phyloP scores from a whole-genome alignment of 768 basidiomycete genomes.

The Russula lepida region DNA sequence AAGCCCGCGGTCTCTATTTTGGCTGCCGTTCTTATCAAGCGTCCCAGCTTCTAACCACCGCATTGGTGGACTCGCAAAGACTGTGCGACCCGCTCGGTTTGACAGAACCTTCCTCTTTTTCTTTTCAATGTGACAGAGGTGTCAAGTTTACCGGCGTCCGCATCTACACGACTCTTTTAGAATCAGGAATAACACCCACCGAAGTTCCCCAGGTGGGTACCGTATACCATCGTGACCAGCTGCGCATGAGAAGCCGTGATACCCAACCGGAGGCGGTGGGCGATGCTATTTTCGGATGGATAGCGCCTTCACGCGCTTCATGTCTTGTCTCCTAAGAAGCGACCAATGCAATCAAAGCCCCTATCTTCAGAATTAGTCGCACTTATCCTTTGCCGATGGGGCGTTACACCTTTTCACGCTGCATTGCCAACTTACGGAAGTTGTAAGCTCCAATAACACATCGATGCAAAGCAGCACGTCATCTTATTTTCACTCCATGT shows the following conservation, averaged over 20 bases:
- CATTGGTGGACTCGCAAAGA: not conserved
- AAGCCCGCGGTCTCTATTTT: not conserved
- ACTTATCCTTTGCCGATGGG: not conserved
- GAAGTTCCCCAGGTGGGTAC: not conserved
- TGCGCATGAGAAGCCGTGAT: constrained; percentile 1
- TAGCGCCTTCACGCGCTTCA: constrained; percentile 7
- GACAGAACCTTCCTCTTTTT: not conserved
- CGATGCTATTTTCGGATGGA: constrained; percentile 5
- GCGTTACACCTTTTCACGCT: not conserved
- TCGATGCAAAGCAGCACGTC: not conserved
- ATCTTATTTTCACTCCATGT: not conserved
- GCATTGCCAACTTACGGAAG: not conserved
- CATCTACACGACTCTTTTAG: not conserved
- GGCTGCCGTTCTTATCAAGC: not conserved
- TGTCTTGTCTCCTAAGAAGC: constrained; percentile 12
- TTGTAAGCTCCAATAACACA: not conserved
- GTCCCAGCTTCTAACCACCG: not conserved
- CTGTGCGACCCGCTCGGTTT: not conserved
- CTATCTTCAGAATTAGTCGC: constrained; percentile 16
- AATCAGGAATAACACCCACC: not conserved
- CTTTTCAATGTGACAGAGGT: not conserved
- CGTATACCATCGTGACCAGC: constrained; percentile 1
- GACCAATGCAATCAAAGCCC: constrained; percentile 15
- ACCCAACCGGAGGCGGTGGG: not conserved
- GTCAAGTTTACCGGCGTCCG: not conserved